Base-by-base conservation (phyloP, 106 monocot genomes). In the Hemerocallis citrina region DNA sequence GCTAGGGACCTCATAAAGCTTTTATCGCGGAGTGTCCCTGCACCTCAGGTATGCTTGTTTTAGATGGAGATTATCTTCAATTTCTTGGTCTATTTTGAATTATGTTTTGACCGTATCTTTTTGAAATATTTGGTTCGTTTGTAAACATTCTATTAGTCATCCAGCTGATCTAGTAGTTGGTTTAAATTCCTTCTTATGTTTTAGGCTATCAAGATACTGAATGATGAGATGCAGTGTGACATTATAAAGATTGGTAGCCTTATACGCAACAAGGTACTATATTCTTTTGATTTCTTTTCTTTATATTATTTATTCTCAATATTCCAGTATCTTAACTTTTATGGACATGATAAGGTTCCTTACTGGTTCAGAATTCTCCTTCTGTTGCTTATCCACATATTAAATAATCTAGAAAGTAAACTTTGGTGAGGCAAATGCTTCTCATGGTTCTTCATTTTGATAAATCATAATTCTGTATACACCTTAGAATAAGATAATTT, bases 1-100 rank as follows among this genome's bases (percentile, higher is more conserved):
- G 92, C 98, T 8, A 79, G 92, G 63, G 98, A 99, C 77, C 82
- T 99, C 49, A 82, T 99, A 38, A 99, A 88, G 69, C 88, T 99
- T 65, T 72, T 99, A 55, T 88, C 98, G 6, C 74, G 98, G 74
- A 92, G 98, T 61, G 98, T 92, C 17, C 98, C 92, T 68, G 98
- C 88, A 46, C 88, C 81, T 32, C 98, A 99, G 84, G 95, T 81
- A 57, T 57, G 67, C 40, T 36, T 36, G 14, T 54, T 32, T 29
- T 34, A 40, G 1, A 3, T n/a, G 32, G 5, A 25, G 33, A 44
- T 44, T 43, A 4, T 30, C 12, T 10, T 13, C 20, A 21, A 6
- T 44, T 45, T n/a, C n/a, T n/a, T n/a, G n/a, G n/a, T n/a, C n/a
- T n/a, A n/a, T n/a, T n/a, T n/a, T n/a, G n/a, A n/a, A n/a, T n/a